Base-by-base conservation (phyloP, 768 basidiomycete genomes). In the Auriculariales sp. region DNA sequence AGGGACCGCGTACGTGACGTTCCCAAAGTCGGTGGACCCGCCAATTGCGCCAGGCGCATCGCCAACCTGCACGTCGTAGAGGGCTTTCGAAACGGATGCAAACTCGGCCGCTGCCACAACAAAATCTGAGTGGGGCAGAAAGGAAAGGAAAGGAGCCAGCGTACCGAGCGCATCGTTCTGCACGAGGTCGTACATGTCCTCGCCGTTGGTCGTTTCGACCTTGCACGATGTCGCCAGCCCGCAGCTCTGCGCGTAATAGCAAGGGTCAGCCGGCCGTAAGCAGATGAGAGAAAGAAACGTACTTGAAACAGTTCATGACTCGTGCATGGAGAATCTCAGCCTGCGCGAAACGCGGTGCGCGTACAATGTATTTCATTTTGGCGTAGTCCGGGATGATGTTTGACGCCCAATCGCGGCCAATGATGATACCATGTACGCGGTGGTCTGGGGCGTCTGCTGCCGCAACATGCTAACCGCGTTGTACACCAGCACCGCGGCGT, bases 401-500 rank as follows among this genome's bases (percentile, higher is more conserved):
- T 0, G 78, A 71, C 3, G 75, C 79, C 83, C 84, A 85, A 56
- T 84, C 78, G 52, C 71, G 73, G 1, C 86, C 86, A 55, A 74
- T 71, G 57, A 91, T 78, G 42, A 89, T 74, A 0, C 87, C 86
- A 57, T 93, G 88, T 3, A 88, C 75, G 32, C 88, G 79, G 54
- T 82, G 77, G 0, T 79, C 78, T 0, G 90, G 85, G 48, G 73
- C 71, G 15, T 70, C 57, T 92, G 90, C 62, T 93, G 90, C 14
- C 90, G 77, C 24, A 92, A 70, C 5, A 79, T 77, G 0, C 84
- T 79, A 24, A 92, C 78, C 48, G 79, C 83, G 46, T 74, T 82
- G 59, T 92, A 91, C 3, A 83, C 82, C 3, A 88, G 70, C 3
- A 90, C 82, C n/a, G 86, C 87, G 0, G 90, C 90, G 58, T 93